A percentile compares a stretch with the other conserved stretches of the same genome.
phyloP scores from a whole-genome alignment of 208 protist genomes.

The Acanthamoeba comandoni region DNA sequence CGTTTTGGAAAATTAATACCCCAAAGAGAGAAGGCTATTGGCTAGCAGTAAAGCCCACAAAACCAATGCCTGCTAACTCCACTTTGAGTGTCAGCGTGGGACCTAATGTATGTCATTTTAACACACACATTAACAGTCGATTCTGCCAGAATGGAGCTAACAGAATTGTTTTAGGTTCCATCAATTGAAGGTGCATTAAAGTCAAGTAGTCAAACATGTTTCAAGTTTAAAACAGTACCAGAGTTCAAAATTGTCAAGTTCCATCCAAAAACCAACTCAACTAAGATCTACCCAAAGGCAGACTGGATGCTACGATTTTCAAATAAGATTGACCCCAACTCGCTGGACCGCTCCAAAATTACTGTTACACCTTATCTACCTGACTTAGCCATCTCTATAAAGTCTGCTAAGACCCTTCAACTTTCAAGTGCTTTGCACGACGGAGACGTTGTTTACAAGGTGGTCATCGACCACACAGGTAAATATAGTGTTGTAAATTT shows the following conservation, averaged over 20 bases:
- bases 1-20: slow-evolving; percentile 66
- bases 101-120: background rate
- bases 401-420: slow-evolving; percentile 32
- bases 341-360: slow-evolving; percentile 32
- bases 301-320: slow-evolving; percentile 64
- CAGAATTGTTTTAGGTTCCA: slow-evolving; percentile 12
- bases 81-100: slow-evolving; percentile 33
- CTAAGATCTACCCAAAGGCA: slow-evolving; percentile 73
- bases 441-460: slow-evolving; percentile 66
- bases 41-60: slow-evolving; percentile 47
- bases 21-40: slow-evolving; percentile 69
- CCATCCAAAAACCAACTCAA: slow-evolving; percentile 16
- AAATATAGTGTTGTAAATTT: too few species aligned
- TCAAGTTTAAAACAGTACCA: slow-evolving; percentile 68
- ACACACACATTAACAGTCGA: background rate
- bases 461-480: slow-evolving; percentile 53
- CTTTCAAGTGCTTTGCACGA: slow-evolving; percentile 27
- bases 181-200: slow-evolving; percentile 45
- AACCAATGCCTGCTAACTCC: slow-evolving; percentile 16
- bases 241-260: slow-evolving; percentile 68
- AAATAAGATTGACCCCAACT: background rate
- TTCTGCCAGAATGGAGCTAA: background rate
- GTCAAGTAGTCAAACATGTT: background rate
- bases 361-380: slow-evolving; percentile 35
- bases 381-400: background rate